Evolutionary conservation across 495 filamentous ascomycete genomes (phyloP), one percentile per base, ranked within the genome.

Genomic region (Hypoxylon cercidicola): DNA sequence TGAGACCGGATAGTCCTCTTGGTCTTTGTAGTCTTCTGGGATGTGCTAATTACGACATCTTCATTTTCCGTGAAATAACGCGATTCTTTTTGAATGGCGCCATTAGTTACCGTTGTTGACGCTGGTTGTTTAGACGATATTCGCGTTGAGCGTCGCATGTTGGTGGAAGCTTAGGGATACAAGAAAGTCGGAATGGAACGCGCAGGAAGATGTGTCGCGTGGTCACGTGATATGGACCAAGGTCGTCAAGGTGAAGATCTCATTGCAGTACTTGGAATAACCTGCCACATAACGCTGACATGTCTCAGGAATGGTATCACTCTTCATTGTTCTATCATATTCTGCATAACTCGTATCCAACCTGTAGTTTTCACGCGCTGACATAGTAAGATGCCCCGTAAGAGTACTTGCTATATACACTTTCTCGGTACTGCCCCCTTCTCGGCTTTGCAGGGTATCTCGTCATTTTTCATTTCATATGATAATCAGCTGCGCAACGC

Each of bases 81-180:
- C 16, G 52, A 43, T 11, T 63, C n/a, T 12, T 23, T 28, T 40
- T 4, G n/a, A 40, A 25, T 23, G 10, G 21, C 3, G 11, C 20
- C 47, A 13, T 44, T 43, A 9, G 35, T 43, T n/a, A 9, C 19
- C 10, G 10, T 9, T 34, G 41, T 16, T 8, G 59, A 50, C 1
- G 4, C 59, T 0, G 59, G 47, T 10, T 59, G 47, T 30, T 15
- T 41, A 0, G 20, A 46, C 1, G 30, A 32, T 2, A 50, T 46
- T 50, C 65, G 65, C 8, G 55, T 37, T 50, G 65, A 60, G 37
- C 65, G 65, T 35, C 55, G 60, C 65, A 68, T 68, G 2, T 1
- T 63, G 35, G 45, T 11, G 9, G 28, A 34, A 32, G 40, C 48
- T 52, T 41, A 43, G 9, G 12, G 32, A 13, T 49, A 15, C 19